Base-by-base conservation (phyloP, 129 eudicot species). In the Dittrichia graveolens region DNA sequence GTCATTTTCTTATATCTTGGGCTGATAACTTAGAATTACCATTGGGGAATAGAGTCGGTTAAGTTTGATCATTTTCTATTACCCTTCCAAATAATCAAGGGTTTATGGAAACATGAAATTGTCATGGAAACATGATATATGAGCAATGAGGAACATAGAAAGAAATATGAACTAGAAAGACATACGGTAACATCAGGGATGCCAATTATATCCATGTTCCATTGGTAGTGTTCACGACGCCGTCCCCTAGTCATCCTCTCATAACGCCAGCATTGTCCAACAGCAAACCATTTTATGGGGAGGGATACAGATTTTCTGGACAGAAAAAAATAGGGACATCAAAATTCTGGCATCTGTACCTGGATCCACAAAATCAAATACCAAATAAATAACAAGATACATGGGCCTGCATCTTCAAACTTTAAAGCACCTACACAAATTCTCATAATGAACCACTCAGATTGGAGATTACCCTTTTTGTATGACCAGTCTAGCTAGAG, bases 171-270 rank as follows among this genome's bases (percentile, higher is more conserved):
- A 71, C 40, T 10, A 59, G 42, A 48, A 72, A n/a, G 64, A 81
- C 97, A 7, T 82, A 95, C 99, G n/a, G 89, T 79, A 65, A 86
- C 86, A 71, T 83, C 89, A 50, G 96, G 97, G 50, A 91, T 96
- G 59, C 99, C 99, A 52, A 95, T 86, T 65, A 91, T 91, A 88
- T 95, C 99, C 99, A 95, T 95, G 77, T 95, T 95, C 99, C 99
- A 95, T 54, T 95, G 99, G 75, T 95, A 91, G 56, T 95, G 99
- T 72, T 95, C 99, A 66, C 99, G 97, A 39, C 99, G 94, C 2
- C 99, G 82, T 42, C 99, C 97, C 82, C 97, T 79, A 5, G 99
- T 88, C 97, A 91, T 88, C 85, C 97, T 79, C 80, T 95, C 99
- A 74, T 95, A 95, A 37, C 97, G 96, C 99, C 99, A 95, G 77